Percentiles rank a stretch among this genome's conserved stretches.
These are phyloP conservation scores for Candida ovalis DNA, from an alignment of 805 yeast genomes.

Conservation along the genomic window DNA sequence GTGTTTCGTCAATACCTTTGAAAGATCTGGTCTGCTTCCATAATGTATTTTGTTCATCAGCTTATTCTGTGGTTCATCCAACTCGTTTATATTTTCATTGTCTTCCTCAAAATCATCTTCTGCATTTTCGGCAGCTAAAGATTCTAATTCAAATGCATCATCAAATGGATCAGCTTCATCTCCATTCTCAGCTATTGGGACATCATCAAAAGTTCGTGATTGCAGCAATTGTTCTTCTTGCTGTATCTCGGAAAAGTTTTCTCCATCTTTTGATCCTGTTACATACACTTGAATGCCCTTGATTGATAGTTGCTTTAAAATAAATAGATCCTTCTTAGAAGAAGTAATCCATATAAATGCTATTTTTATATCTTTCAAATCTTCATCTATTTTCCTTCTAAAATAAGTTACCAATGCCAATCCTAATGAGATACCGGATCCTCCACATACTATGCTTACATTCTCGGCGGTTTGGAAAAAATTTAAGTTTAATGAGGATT, in stretches of 20 bases:
- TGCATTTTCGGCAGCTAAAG: slow-evolving; percentile 16
- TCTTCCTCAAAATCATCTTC: slow-evolving; percentile 19
- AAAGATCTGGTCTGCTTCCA: slow-evolving; percentile 44
- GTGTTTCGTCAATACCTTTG: slow-evolving; percentile 27
- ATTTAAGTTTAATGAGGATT: slow-evolving; percentile 40
- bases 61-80: neutral
- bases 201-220: slow-evolving; percentile 5
- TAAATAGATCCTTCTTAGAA: slow-evolving; percentile 42
- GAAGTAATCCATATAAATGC: slow-evolving; percentile 54
- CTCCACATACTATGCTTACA: slow-evolving; percentile 60
- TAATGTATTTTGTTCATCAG: slow-evolving; percentile 17
- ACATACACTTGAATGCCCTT: slow-evolving; percentile 37
- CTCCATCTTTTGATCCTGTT: slow-evolving; percentile 22
- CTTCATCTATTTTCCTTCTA: slow-evolving; percentile 19
- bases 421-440: slow-evolving; percentile 69
- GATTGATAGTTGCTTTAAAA: slow-evolving; percentile 38
- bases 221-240: neutral
- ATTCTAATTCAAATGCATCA: slow-evolving; percentile 27
- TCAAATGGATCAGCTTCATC: slow-evolving; percentile 5
- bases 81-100: slow-evolving; percentile 1
- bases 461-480: slow-evolving; percentile 48
- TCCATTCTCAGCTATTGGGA: neutral
- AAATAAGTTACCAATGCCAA: slow-evolving; percentile 47
- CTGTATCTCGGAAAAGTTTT: neutral
- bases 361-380: slow-evolving; percentile 29